Conservation (phyloP, 441 rosid species). For the Corymbia citriodora region DNA sequence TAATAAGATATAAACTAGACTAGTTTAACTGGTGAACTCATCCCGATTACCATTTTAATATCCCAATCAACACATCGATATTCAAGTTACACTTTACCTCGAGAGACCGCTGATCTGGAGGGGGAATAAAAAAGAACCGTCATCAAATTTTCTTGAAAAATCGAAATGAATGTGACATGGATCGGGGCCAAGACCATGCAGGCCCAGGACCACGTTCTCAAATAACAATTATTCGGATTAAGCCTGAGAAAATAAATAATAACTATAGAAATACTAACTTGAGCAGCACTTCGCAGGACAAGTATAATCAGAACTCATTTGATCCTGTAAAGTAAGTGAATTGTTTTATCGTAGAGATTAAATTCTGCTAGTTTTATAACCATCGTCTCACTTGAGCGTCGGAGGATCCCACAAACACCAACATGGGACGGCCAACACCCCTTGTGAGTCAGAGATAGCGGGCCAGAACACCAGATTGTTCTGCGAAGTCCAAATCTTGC, state of each 20-base stretch:
- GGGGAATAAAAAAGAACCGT: neutral
- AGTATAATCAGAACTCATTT: neutral
- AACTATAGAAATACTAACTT: neutral
- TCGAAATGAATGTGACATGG: neutral
- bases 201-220: neutral
- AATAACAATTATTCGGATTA: neutral
- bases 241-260: neutral
- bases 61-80: neutral
- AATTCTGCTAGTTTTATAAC: neutral
- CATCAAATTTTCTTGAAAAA: neutral
- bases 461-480: neutral
- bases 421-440: neutral
- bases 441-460: neutral
- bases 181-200: neutral
- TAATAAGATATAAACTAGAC: neutral
- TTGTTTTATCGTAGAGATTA: neutral
- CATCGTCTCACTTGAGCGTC: neutral
- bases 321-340: neutral
- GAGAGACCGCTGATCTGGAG: neutral
- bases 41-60: neutral
- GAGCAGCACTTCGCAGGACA: neutral
- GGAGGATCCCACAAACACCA: neutral
- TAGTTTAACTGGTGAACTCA: neutral
- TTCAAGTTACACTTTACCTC: neutral
- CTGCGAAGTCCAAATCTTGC: neutral